Evolutionary conservation across 306 rosid species (phyloP).

Genomic region (Cajanus cajan): DNA sequence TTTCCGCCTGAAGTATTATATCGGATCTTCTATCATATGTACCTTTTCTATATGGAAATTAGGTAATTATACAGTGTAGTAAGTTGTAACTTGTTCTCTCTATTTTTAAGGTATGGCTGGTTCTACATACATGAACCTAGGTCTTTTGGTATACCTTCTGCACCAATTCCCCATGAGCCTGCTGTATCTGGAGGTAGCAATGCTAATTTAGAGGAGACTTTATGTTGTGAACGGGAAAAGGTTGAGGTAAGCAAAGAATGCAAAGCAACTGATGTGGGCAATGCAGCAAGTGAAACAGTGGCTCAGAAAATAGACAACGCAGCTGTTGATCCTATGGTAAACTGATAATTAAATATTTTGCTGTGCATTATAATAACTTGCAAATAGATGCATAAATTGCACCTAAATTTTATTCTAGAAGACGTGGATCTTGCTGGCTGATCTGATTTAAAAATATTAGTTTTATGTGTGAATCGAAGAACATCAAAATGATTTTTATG

Average conservation of each 20-base stretch:
- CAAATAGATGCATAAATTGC: not conserved
- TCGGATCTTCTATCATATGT: slow-evolving; percentile 16
- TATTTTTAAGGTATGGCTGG: slow-evolving; percentile 87
- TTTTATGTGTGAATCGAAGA: not conserved
- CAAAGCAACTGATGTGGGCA: slow-evolving; percentile 36
- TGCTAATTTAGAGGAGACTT: slow-evolving; percentile 29
- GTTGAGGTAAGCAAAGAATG: slow-evolving; percentile 33
- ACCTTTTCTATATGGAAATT: not conserved
- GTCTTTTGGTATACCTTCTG: slow-evolving; percentile 29
- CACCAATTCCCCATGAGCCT: slow-evolving; percentile 28
- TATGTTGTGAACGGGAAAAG: slow-evolving; percentile 32
- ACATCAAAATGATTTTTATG: slow-evolving; percentile 1
- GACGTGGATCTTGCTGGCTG: slow-evolving; percentile 3
- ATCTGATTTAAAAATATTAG: not conserved
- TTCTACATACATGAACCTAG: slow-evolving; percentile 37
- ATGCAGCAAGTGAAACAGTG: slow-evolving; percentile 33
- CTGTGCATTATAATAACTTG: not conserved
- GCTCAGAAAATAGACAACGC: slow-evolving; percentile 38
- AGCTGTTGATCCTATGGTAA: slow-evolving; percentile 41
- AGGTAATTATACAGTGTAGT: slow-evolving; percentile 24
- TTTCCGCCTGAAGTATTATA: slow-evolving; percentile 75
- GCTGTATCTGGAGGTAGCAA: slow-evolving; percentile 30
- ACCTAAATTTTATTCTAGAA: not conserved
- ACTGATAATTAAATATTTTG: slow-evolving; percentile 8
- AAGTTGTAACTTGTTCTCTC: slow-evolving; percentile 38